These are phyloP conservation scores for Cyanidiococcus yangmingshanensis DNA, from an alignment of 23 red algal species.

Conservation along the genomic window DNA sequence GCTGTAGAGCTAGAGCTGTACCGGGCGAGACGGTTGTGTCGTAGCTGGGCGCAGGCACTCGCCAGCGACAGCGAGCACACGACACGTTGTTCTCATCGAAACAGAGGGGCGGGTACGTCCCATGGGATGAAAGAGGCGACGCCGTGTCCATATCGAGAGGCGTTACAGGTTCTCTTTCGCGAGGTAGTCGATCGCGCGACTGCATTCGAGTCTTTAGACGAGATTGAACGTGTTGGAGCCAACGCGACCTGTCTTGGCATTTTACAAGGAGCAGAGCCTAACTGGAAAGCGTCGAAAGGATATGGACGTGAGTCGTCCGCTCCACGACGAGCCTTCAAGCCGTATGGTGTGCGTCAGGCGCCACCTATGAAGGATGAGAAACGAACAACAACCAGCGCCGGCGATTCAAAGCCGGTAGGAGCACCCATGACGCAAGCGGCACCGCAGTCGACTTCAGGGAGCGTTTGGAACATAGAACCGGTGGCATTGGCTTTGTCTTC, in stretches of 20 bases:
- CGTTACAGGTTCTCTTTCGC: background rate
- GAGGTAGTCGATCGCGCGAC: background rate
- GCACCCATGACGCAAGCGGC: background rate
- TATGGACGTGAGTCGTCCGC: background rate
- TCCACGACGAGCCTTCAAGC: no score
- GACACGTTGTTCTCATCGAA: background rate
- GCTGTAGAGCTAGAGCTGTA: background rate
- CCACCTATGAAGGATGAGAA: background rate
- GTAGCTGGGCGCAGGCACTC: background rate
- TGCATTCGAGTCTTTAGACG: background rate
- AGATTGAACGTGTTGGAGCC: background rate
- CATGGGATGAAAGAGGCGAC: no score
- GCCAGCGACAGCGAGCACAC: background rate
- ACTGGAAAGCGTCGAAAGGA: background rate
- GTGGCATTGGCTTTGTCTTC: background rate
- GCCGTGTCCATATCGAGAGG: background rate
- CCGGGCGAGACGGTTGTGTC: background rate
- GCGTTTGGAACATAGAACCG: no score
- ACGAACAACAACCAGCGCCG: background rate
- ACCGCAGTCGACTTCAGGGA: background rate
- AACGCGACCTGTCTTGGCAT: background rate
- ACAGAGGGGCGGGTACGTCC: background rate
- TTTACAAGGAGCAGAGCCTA: background rate
- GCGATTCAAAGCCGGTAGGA: background rate
- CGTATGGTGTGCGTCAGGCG: background rate